Evolutionary conservation across 441 rosid genomes (phyloP), one percentile per base, ranked within the genome.

Genomic region (Adansonia rubrostipa): DNA sequence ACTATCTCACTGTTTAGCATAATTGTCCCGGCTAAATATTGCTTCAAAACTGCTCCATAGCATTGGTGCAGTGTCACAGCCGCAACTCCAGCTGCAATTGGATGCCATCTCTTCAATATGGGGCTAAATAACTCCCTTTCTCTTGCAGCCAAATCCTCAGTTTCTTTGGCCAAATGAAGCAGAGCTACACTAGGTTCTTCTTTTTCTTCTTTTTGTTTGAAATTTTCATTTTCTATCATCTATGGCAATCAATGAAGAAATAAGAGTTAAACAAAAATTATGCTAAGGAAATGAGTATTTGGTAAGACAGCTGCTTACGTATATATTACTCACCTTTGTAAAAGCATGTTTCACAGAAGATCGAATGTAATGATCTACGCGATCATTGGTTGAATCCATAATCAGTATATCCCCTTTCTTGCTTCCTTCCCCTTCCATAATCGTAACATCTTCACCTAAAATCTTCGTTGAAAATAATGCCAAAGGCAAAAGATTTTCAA

Each of bases 121-220:
- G 96, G 94, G 62, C 94, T 91, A 61, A 92, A 96, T 80, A 85
- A 77, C 76, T 89, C 94, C 54, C 96, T 89, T 75, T 96, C 99
- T 57, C 89, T 86, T 72, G 85, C 62, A 13, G 97, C 97, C 77
- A 96, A 79, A 66, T 94, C 94, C 87, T 96, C 97, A 5, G 93
- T 88, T 86, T 92, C 95, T 72, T 92, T 87, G 0, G 94, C 99
- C 80, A 96, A 75, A 50, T 85, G 91, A 36, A 92, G 84, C 2
- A 96, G 79, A 15, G 90, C 87, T 68, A 86, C 91, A 10, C 86
- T 84, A 0, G 88, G 90, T 73, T 86, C 97, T 58, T 85, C 89
- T 77, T 81, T 88, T 75, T 80, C 87, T 22, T 85, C 93, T 20
- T 62, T 73, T 48, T 83, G 86, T 68, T 76, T 89, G 5, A 83